Evolutionary conservation across 345 rosid genomes (phyloP).

Genomic region (Laguncularia racemosa): DNA sequence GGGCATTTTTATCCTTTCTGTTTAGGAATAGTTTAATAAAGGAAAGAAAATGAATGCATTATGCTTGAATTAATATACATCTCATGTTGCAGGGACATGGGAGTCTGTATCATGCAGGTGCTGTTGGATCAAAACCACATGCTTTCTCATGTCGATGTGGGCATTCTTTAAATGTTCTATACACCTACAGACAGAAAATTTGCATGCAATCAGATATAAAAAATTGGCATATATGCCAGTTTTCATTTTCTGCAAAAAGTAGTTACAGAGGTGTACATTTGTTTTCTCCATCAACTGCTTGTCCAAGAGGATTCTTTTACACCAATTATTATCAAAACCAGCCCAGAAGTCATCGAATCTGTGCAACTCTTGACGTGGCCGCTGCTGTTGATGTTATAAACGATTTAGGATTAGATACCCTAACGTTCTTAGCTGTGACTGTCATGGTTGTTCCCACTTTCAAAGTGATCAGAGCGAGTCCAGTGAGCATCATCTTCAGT

Average conservation of each 20-base stretch:
- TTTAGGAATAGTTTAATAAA: background rate
- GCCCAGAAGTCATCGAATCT: constrained; percentile 26
- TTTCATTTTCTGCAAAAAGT: constrained; percentile 23
- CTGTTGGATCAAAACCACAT: constrained; percentile 13
- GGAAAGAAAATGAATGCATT: no score
- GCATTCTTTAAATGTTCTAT: constrained; percentile 17
- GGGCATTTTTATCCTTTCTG: background rate
- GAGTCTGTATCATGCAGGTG: constrained; percentile 26
- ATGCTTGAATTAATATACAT: background rate
- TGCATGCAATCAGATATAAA: constrained; percentile 15
- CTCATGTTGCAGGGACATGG: constrained; percentile 42
- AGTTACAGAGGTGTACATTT: constrained; percentile 19
- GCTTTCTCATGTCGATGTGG: constrained; percentile 24
- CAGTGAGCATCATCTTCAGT: constrained; percentile 44
- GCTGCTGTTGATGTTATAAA: constrained; percentile 84
- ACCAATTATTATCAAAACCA: constrained; percentile 22
- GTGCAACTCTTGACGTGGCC: constrained; percentile 61
- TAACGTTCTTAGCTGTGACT: constrained; percentile 88
- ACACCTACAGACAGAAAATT: constrained; percentile 15
- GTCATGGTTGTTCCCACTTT: constrained; percentile 84
- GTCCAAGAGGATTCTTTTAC: constrained; percentile 24
- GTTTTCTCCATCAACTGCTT: constrained; percentile 18
- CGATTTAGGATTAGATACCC: constrained; percentile 91
- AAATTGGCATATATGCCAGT: constrained; percentile 20
- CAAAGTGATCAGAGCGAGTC: constrained; percentile 80